phyloP scores from a whole-genome alignment of 306 rosid genomes.

The Leucaena leucocephala region DNA sequence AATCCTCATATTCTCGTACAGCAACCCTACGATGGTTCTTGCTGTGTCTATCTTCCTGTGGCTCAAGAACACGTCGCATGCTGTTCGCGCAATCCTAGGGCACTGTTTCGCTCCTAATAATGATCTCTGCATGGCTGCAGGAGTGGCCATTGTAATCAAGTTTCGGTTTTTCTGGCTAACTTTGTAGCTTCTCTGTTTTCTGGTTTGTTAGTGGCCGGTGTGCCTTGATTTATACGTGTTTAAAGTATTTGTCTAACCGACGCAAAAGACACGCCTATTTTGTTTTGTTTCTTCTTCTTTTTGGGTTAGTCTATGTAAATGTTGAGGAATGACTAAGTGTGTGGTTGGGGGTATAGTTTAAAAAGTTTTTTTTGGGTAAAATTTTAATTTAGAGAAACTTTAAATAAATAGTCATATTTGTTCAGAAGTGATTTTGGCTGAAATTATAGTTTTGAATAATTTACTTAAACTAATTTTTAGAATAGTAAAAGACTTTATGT shows the following conservation, averaged over 20 bases:
- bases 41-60: constrained; percentile 61
- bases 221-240: no score
- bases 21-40: constrained; percentile 51
- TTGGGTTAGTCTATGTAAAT: no score
- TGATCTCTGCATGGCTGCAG: constrained; percentile 52
- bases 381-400: no score
- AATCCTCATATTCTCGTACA: constrained; percentile 41
- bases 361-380: no score
- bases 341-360: no score
- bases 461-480: no score
- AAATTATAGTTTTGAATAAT: no score
- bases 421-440: no score
- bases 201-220: constrained; percentile 26
- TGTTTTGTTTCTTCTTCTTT: no score
- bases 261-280: background rate
- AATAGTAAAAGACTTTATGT: no score
- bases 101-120: constrained; percentile 6
- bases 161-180: background rate
- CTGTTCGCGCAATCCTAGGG: constrained; percentile 12
- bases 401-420: no score
- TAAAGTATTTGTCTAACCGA: background rate
- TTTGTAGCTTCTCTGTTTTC: constrained; percentile 41
- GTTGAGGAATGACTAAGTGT: background rate
- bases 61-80: constrained; percentile 59
- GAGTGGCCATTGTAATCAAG: background rate